These are phyloP conservation scores for Oxyria digyna DNA, from an alignment of 148 eudicot species.

Conservation along the genomic window DNA sequence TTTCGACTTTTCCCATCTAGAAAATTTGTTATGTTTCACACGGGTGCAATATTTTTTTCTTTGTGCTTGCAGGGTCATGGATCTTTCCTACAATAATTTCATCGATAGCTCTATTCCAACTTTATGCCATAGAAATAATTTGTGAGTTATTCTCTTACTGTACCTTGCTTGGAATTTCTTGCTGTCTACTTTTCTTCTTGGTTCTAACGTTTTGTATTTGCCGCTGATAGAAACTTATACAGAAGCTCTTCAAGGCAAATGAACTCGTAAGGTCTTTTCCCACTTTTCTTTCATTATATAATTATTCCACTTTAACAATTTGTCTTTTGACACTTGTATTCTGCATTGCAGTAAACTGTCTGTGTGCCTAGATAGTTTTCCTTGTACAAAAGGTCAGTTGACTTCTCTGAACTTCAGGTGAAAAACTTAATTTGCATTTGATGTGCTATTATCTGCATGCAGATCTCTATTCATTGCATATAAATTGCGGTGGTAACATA, in stretches of 20 bases:
- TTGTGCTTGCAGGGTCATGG: conserved; percentile 26
- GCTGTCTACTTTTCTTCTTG: not conserved
- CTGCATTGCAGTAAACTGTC: conserved; percentile 19
- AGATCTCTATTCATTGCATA: conserved; percentile 39
- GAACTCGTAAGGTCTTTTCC: conserved; percentile 2
- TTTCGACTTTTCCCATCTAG: not conserved
- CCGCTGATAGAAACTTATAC: conserved; percentile 36
- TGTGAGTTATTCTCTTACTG: conserved; percentile 22
- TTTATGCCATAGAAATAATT: conserved; percentile 20
- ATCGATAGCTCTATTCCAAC: conserved; percentile 16
- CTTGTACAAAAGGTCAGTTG: conserved; percentile 27
- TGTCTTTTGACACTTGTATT: not conserved
- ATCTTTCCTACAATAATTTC: conserved; percentile 58
- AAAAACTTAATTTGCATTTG: too few species aligned
- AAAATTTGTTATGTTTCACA: not conserved
- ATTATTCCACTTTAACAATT: not conserved
- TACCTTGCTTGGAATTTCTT: conserved; percentile 1
- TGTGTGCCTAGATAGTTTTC: conserved; percentile 20
- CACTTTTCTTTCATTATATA: not conserved
- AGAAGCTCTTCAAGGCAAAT: conserved; percentile 19
- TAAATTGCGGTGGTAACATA: conserved; percentile 50
- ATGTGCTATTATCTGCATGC: conserved; percentile 4
- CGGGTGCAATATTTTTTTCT: not conserved
- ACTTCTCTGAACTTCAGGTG: not conserved
- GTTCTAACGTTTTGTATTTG: not conserved